Evolutionary conservation across 495 filamentous ascomycete species (phyloP).

Genomic region (Rostrohypoxylon terebratum): DNA sequence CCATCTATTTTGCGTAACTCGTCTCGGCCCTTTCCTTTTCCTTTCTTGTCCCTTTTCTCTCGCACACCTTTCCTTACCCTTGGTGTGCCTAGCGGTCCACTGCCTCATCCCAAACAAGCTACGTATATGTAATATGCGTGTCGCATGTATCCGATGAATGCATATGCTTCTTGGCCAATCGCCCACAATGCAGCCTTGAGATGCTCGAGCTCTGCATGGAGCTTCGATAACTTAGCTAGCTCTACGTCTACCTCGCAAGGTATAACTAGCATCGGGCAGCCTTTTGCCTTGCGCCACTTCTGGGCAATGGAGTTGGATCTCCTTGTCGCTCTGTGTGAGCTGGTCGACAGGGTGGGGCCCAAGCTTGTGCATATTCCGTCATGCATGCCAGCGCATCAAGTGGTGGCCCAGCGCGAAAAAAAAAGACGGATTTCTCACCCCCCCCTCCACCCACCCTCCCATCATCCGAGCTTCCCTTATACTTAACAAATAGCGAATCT

Average conservation of each 20-base stretch:
- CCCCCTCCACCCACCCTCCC: slow-evolving; percentile 50
- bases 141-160: slow-evolving; percentile 47
- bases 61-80: slow-evolving; percentile 44
- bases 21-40: slow-evolving; percentile 53
- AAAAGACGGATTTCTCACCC: slow-evolving; percentile 53
- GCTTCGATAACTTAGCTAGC: slow-evolving; percentile 41
- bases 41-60: slow-evolving; percentile 49
- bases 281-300: slow-evolving; percentile 52
- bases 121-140: slow-evolving; percentile 47
- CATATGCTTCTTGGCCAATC: slow-evolving; percentile 48
- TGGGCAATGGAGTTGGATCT: slow-evolving; percentile 50
- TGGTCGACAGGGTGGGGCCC: slow-evolving; percentile 60
- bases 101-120: slow-evolving; percentile 47
- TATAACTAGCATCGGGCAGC: slow-evolving; percentile 50
- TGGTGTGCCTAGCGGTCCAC: slow-evolving; percentile 44
- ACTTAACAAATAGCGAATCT: slow-evolving; percentile 56
- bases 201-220: slow-evolving; percentile 36
- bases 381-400: slow-evolving; percentile 70
- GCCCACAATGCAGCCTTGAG: slow-evolving; percentile 48
- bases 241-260: slow-evolving; percentile 23
- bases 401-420: slow-evolving; percentile 61
- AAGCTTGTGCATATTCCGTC: slow-evolving; percentile 66
- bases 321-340: slow-evolving; percentile 49
- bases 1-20: slow-evolving; percentile 51
- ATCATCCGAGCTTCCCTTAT: slow-evolving; percentile 54